Evolutionary conservation across 2,329 filamentous ascomycete genomes (phyloP).

Genomic region (Cladobotryum protrusum): DNA sequence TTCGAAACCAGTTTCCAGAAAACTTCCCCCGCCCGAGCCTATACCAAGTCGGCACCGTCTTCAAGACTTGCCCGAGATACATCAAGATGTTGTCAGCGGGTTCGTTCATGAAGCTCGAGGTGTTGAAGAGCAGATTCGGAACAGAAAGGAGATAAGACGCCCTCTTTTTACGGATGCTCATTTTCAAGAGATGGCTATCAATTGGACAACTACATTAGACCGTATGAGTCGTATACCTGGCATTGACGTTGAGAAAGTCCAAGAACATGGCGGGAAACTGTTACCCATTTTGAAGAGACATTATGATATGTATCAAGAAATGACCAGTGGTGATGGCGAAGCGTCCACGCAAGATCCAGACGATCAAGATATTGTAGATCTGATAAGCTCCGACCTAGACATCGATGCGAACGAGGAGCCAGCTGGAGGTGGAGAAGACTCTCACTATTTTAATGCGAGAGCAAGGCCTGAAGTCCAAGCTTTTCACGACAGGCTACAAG

Average conservation of each 20-base stretch:
- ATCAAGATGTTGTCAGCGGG: slow-evolving; percentile 55
- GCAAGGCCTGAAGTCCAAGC: slow-evolving; percentile 27
- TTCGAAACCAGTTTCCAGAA: slow-evolving; percentile 21
- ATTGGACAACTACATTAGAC: slow-evolving; percentile 55
- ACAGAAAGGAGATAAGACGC: slow-evolving; percentile 48
- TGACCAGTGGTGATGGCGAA: background rate
- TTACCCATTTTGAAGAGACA: slow-evolving; percentile 50
- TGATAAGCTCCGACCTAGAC: slow-evolving; percentile 43
- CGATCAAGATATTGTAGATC: slow-evolving; percentile 44
- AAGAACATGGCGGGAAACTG: slow-evolving; percentile 55
- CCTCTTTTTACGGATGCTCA: slow-evolving; percentile 63
- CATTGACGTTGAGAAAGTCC: slow-evolving; percentile 57
- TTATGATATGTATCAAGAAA: slow-evolving; percentile 39
- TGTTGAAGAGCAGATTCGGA: slow-evolving; percentile 55
- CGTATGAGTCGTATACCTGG: slow-evolving; percentile 58
- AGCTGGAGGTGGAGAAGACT: slow-evolving; percentile 34
- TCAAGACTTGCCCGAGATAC: slow-evolving; percentile 49
- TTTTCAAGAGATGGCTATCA: slow-evolving; percentile 66
- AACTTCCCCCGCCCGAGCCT: slow-evolving; percentile 41
- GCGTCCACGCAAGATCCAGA: slow-evolving; percentile 23
- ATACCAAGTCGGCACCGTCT: slow-evolving; percentile 53
- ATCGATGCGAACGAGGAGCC: slow-evolving; percentile 32
- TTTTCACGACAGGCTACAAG: slow-evolving; percentile 27
- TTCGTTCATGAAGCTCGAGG: slow-evolving; percentile 60
- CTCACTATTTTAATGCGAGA: slow-evolving; percentile 40